Evolutionary conservation across 2,329 filamentous ascomycete species (phyloP).

Genomic region (Phialocephala subalpina): DNA sequence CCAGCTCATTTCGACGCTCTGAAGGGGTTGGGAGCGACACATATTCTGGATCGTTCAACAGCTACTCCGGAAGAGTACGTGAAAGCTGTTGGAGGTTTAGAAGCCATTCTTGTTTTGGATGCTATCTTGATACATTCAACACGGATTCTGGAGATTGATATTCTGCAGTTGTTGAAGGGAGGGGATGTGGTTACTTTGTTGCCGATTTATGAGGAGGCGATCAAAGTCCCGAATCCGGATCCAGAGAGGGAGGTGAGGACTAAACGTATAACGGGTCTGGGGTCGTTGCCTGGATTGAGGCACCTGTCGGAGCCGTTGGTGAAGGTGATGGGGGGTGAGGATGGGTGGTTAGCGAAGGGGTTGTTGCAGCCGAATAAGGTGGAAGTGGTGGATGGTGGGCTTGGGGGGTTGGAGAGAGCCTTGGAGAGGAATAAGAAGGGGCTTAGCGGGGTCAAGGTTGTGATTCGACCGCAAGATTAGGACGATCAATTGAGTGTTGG

Average conservation of each 20-base stretch:
- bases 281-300: constrained; percentile 32
- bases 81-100: constrained; percentile 40
- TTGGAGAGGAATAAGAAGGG: constrained; percentile 39
- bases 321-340: constrained; percentile 1
- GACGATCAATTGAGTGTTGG: too few species aligned
- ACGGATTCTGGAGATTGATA: constrained; percentile 36
- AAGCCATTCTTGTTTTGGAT: constrained; percentile 34
- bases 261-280: constrained; percentile 36
- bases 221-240: constrained; percentile 30
- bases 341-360: constrained; percentile 3
- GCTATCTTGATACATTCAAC: constrained; percentile 38
- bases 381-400: constrained; percentile 19
- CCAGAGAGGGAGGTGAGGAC: constrained; percentile 31
- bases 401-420: constrained; percentile 20
- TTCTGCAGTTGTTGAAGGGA: constrained; percentile 35
- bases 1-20: constrained; percentile 42
- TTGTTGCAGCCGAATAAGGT: not conserved
- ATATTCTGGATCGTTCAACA: constrained; percentile 40
- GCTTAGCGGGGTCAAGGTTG: constrained; percentile 45
- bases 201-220: constrained; percentile 31
- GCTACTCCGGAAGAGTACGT: constrained; percentile 19
- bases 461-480: constrained; percentile 22
- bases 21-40: constrained; percentile 39
- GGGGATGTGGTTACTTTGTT: constrained; percentile 7
- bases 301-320: not conserved